These are phyloP conservation scores for Cryphonectria parasitica DNA, from an alignment of 2,329 filamentous ascomycete species.

Conservation along the genomic window DNA sequence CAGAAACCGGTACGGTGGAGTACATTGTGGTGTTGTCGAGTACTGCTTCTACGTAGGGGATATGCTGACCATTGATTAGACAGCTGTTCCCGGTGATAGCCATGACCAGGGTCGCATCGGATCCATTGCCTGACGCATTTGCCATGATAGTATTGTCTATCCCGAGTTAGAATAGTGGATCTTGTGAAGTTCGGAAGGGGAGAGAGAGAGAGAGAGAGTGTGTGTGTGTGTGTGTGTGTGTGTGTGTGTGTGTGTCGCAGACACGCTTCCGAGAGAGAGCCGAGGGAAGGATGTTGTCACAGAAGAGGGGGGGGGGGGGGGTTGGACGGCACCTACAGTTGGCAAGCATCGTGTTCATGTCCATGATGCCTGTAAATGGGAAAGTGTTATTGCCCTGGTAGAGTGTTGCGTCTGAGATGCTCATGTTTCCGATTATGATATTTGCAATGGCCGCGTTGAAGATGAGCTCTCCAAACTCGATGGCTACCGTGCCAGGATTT, in stretches of 20 bases:
- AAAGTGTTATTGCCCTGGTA: constrained; percentile 17
- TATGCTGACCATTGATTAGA: constrained; percentile 15
- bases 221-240: not conserved
- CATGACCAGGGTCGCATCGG: constrained; percentile 14
- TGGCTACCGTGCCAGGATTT: constrained; percentile 11
- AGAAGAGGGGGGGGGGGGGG: no score
- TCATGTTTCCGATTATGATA: constrained; percentile 14
- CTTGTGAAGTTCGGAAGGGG: not conserved
- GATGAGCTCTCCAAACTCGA: constrained; percentile 15
- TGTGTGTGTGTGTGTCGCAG: not conserved
- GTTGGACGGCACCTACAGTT: constrained; percentile 14
- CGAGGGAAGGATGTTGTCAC: not conserved
- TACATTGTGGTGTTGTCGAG: constrained; percentile 16
- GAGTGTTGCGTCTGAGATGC: constrained; percentile 10
- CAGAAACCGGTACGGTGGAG: constrained; percentile 1
- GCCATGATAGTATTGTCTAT: constrained; percentile 9
- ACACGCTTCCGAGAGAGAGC: not conserved
- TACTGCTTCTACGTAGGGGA: constrained; percentile 13
- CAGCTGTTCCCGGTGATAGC: constrained; percentile 13
- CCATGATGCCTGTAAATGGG: constrained; percentile 16
- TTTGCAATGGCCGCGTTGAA: constrained; percentile 15
- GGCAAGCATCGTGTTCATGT: constrained; percentile 1
- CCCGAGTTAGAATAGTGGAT: not conserved
- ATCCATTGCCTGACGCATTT: constrained; percentile 9
- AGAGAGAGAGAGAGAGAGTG: no score